These are phyloP conservation scores for Hemileccinum rubropunctum DNA, from an alignment of 768 basidiomycete genomes.

Conservation along the genomic window DNA sequence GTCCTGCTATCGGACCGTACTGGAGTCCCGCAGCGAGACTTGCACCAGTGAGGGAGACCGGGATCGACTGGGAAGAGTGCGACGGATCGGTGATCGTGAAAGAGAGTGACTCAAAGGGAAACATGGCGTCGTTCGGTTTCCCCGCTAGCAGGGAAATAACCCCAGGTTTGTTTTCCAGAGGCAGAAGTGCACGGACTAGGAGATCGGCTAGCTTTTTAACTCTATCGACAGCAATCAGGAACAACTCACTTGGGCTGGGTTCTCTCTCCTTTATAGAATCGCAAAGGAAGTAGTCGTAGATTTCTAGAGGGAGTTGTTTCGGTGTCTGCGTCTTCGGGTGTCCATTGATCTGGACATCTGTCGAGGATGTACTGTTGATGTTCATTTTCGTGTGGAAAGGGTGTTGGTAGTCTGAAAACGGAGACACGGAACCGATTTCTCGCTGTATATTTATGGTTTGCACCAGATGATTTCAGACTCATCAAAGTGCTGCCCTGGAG, in stretches of 20 bases:
- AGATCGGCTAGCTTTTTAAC: background rate
- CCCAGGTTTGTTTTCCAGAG: slow-evolving; percentile 75
- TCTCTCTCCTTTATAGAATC: slow-evolving; percentile 56
- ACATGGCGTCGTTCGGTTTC: slow-evolving; percentile 87
- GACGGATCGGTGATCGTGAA: slow-evolving; percentile 56
- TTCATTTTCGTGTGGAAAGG: slow-evolving; percentile 6
- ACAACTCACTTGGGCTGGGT: slow-evolving; percentile 54
- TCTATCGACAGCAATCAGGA: background rate
- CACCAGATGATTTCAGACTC: too few relatives aligned
- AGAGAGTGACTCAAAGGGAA: slow-evolving; percentile 83
- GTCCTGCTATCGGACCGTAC: slow-evolving; percentile 71
- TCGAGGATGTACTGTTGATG: background rate
- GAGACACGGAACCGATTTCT: too few relatives aligned
- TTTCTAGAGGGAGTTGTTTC: slow-evolving; percentile 44
- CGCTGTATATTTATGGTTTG: too few relatives aligned
- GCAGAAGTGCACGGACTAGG: slow-evolving; percentile 67
- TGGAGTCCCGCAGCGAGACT: slow-evolving; percentile 73
- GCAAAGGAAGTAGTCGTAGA: slow-evolving; percentile 62
- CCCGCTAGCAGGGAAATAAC: slow-evolving; percentile 84
- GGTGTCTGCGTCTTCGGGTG: background rate
- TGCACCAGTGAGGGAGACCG: slow-evolving; percentile 51
- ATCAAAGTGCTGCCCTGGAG: too few relatives aligned
- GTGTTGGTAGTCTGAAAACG: background rate
- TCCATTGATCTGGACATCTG: background rate
- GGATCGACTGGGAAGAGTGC: slow-evolving; percentile 42